Percentiles rank a stretch among this genome's conserved stretches.
These are phyloP conservation scores for Tephrocybe sp. DNA, from an alignment of 768 basidiomycete genomes.

Conservation along the genomic window DNA sequence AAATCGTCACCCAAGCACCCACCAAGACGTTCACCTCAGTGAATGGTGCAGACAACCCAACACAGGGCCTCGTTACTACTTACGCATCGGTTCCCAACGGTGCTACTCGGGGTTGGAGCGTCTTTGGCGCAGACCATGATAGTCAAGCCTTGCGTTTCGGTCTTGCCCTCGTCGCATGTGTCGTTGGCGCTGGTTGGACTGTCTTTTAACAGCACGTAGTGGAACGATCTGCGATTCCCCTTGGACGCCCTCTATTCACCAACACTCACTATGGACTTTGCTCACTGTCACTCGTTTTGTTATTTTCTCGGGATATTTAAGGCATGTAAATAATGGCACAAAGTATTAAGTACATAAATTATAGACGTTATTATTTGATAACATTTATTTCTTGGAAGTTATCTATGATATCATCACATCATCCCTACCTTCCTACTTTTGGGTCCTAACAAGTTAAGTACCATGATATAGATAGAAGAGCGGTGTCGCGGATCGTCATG, in stretches of 20 bases:
- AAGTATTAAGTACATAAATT: not conserved
- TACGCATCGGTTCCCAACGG: conserved; percentile 27
- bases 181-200: conserved; percentile 17
- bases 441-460: too few relatives aligned
- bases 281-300: not conserved
- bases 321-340: not conserved
- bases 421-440: too few relatives aligned
- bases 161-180: conserved; percentile 11
- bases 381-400: not conserved
- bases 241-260: not conserved
- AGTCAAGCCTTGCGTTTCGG: conserved; percentile 8
- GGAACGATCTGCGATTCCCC: not conserved
- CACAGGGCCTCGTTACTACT: conserved; percentile 34
- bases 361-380: not conserved
- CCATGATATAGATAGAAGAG: too few relatives aligned
- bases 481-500: too few relatives aligned
- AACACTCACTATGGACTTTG: not conserved
- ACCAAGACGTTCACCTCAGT: conserved; percentile 31
- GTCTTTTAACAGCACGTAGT: not conserved
- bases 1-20: conserved; percentile 26
- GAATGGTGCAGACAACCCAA: conserved; percentile 35
- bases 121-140: conserved; percentile 13
- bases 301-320: not conserved
- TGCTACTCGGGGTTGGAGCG: conserved; percentile 11
- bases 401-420: not conserved